Evolutionary conservation across 768 basidiomycete genomes (phyloP), one percentile per base, ranked within the genome.

Genomic region (Tephrocybe sp.): DNA sequence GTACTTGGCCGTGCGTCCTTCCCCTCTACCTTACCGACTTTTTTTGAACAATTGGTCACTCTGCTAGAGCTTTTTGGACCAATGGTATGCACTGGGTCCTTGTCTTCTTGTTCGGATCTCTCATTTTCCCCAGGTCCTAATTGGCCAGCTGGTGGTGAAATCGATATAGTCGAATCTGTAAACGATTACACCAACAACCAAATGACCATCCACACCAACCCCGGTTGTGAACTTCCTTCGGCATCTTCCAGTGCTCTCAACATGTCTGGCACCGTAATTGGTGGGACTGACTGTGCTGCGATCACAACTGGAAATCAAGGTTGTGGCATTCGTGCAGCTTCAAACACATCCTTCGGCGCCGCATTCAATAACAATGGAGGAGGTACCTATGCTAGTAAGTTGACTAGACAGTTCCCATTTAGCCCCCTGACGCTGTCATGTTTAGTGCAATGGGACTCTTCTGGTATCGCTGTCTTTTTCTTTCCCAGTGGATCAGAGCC

Each of bases 321-420:
- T 18, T 98, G 94, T 64, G 93, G 94, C 8, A 75, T 88, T 31
- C 83, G 86, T 9, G 79, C 85, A 8, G 63, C 65, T 26, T 71
- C 74, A 43, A 69, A 66, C 44, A 83, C 80, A 51, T 85, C 86
- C 2, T 96, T 89, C 62, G 94, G 94, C n/a, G 66, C 76, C n/a
- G 82, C 74, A 11, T 98, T 95, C 74, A 98, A 98, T 66, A 65
- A 62, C n/a, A 84, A 78, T 56, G 82, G 83, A 9, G 94, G 94
- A 37, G 94, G 94, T 58, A 87, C 92, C 43, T 96, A 92, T 69
- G 89, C 89, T 44, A 91, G 91, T 93, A 61, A 66, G 89, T 80
- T 30, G 32, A 24, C 50, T 44, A 44, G 39, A 52, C 42, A 46
- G 49, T 45, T 8, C 44, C 32, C 27, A 44, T 25, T 12, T 26